Base-by-base conservation (phyloP, 805 yeast species). In the Zygosaccharomyces rouxii region DNA sequence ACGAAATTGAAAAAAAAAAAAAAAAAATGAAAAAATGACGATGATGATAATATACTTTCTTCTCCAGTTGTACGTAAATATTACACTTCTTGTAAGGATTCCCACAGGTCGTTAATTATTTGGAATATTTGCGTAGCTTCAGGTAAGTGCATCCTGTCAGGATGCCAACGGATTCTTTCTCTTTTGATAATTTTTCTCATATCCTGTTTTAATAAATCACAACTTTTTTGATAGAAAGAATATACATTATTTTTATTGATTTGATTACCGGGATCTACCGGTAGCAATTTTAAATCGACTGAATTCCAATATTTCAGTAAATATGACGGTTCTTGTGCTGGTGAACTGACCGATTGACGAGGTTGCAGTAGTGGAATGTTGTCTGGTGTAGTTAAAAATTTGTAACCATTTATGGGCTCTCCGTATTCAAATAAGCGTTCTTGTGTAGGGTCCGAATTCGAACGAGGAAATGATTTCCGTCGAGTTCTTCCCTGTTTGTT, bases 101-200 rank as follows among this genome's bases (percentile, higher is more conserved):
- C 72, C 66, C 74, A 74, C 1, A 72, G 30, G 13, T 59, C 64
- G 50, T 76, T 76, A 4, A 76, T 63, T 2, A 66, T 51, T 54
- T 76, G 80, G 52, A 75, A 76, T 2, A 70, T 60, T n/a, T 50
- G 51, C 0, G 78, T 76, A 9, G 74, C 66, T 33, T 57, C 59
- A 2, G 51, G 50, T 42, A 62, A 59, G 11, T 55, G 26, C 4
- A 42, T 30, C 56, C 74, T 76, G 58, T 83, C 89, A 1, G 89
- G 89, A 60, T 83, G 89, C 89, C 89, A 83, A 52, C 78, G 64
- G 5, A 83, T 62, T 47, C 89, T 61, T 55, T 83, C 89, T 25
- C 50, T 55, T 49, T 75, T 79, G 21, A 71, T 50, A 7, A 65
- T 52, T 5, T 55, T 48, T 31, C 42, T 19, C 23, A 44, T 18